Percentiles rank a stretch among this genome's conserved stretches.
Evolutionary conservation across 2,329 filamentous ascomycete species (phyloP).

Genomic region (Simplicillium sp.): DNA sequence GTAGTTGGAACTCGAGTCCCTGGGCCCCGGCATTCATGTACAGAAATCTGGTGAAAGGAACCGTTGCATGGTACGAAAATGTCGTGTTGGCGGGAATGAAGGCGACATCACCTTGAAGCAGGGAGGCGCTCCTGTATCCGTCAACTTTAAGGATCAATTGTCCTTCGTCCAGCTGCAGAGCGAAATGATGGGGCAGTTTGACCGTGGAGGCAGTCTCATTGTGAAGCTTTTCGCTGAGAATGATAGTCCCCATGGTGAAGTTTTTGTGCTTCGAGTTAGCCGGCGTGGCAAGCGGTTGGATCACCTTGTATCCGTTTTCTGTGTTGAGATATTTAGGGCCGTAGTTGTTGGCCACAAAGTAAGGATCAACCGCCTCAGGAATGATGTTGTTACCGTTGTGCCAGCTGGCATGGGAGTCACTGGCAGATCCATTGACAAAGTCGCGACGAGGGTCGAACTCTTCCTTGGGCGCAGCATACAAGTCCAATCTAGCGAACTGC

Average conservation of each 20-base stretch:
- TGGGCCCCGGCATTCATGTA: constrained; percentile 14
- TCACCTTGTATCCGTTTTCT: constrained; percentile 12
- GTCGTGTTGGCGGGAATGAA: constrained; percentile 13
- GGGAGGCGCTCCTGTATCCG: constrained; percentile 12
- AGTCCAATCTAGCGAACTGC: constrained; percentile 7
- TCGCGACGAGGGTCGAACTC: constrained; percentile 10
- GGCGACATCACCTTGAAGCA: constrained; percentile 16
- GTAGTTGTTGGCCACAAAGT: constrained; percentile 14
- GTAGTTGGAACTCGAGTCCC: constrained; percentile 14
- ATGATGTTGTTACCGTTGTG: constrained; percentile 12
- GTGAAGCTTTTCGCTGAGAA: constrained; percentile 7
- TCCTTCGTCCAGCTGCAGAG: constrained; percentile 17
- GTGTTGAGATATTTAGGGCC: constrained; percentile 13
- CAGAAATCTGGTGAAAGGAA: constrained; percentile 15
- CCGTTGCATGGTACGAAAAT: constrained; percentile 14
- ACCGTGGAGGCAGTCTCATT: constrained; percentile 7
- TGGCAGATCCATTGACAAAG: constrained; percentile 12
- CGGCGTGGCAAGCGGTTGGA: constrained; percentile 11
- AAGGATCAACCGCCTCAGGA: constrained; percentile 5
- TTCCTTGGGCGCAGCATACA: constrained; percentile 7
- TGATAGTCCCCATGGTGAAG: constrained; percentile 13
- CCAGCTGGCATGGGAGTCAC: constrained; percentile 8
- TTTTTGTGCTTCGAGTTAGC: constrained; percentile 8
- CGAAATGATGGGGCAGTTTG: constrained; percentile 10
- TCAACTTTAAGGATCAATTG: constrained; percentile 12